phyloP scores from a whole-genome alignment of 2,329 filamentous ascomycete genomes.

The Pyricularia sp. region DNA sequence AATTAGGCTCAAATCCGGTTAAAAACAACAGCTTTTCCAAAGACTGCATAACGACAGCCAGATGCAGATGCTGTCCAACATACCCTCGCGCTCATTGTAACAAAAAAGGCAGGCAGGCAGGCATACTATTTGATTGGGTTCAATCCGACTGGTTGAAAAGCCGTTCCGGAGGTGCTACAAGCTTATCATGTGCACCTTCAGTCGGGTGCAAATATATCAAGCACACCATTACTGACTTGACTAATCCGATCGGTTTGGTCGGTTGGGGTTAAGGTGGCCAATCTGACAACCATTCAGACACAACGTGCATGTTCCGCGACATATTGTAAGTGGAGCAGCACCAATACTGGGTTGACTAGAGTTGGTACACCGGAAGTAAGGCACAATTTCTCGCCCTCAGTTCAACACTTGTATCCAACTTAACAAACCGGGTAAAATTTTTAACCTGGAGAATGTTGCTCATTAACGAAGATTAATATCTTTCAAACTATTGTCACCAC shows the following conservation, averaged over 20 bases:
- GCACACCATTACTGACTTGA: no score
- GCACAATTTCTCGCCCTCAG: not conserved
- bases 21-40: no score
- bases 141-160: no score
- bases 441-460: not conserved
- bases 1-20: no score
- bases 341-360: not conserved
- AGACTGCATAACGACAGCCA: no score
- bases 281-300: not conserved
- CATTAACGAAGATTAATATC: not conserved
- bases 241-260: no score
- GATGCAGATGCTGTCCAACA: no score
- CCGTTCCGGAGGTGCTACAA: no score
- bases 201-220: not conserved
- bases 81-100: no score
- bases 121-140: no score
- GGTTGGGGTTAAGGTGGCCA: not conserved
- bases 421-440: not conserved
- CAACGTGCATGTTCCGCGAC: not conserved
- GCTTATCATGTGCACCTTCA: no score
- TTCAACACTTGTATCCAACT: not conserved
- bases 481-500: not conserved
- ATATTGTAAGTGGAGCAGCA: not conserved
- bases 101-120: no score
- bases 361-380: not conserved